These are phyloP conservation scores for Amoebophrya sp. DNA, from an alignment of 169 alveolate species.

Conservation along the genomic window DNA sequence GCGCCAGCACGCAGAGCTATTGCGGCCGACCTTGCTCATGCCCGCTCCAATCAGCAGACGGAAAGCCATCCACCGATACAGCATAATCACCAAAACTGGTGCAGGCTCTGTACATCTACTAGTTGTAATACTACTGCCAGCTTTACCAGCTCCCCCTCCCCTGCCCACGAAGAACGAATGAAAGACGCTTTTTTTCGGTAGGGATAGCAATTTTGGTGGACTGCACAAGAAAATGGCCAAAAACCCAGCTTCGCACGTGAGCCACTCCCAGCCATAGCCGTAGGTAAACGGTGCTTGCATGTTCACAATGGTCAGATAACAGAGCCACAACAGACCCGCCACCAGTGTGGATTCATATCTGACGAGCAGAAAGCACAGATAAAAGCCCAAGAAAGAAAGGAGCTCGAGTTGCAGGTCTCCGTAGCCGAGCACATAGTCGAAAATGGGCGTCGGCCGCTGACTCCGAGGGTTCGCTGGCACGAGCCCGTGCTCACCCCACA, in stretches of 20 bases:
- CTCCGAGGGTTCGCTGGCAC: not conserved
- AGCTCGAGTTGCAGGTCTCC: constrained; percentile 23
- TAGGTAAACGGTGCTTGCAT: constrained; percentile 40
- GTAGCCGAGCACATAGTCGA: constrained; percentile 14
- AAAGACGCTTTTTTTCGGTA: not conserved
- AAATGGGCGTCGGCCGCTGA: not conserved
- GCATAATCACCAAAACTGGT: constrained; percentile 29
- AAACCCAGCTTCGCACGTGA: constrained; percentile 39
- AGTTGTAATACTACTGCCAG: too few relatives aligned
- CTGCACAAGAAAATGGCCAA: constrained; percentile 36
- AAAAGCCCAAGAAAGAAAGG: not conserved
- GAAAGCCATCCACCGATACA: constrained; percentile 39
- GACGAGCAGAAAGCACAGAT: not conserved
- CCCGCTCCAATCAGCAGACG: constrained; percentile 43
- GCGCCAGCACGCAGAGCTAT: constrained; percentile 39
- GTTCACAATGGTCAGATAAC: constrained; percentile 41
- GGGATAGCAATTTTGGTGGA: not conserved
- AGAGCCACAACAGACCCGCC: constrained; percentile 31
- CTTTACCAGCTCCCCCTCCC: too few relatives aligned
- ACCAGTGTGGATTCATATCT: not conserved
- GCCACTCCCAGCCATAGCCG: constrained; percentile 48
- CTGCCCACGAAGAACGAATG: too few relatives aligned
- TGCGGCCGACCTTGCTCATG: constrained; percentile 45
- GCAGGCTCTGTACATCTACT: too few relatives aligned
- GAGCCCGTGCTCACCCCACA: constrained; percentile 20